Evolutionary conservation across 306 rosid species (phyloP), one percentile per base, ranked within the genome.

Genomic region (Casuarina equisetifolia): DNA sequence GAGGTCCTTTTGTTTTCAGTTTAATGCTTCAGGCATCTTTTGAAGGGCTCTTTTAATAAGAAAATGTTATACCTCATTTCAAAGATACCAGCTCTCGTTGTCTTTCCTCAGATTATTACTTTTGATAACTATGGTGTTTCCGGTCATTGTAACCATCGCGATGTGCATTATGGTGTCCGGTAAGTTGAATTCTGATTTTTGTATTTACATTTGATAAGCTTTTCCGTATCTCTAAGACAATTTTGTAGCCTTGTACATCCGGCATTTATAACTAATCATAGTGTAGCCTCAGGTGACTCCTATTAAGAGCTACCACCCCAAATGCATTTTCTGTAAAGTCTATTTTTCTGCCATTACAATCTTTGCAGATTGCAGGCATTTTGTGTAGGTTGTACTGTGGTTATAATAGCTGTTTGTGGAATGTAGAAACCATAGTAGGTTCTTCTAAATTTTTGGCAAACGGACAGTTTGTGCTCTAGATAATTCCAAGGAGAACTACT

Each of bases 141-240:
- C 0, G 97, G 98, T 74, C 98, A 95, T 84, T 89, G 97, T 81
- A 92, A 95, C 84, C 98, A 95, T 69, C 40, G 88, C 72, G 98
- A 91, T 45, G 93, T 92, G 82, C 90, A 92, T 79, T 75, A 76
- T 76, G 97, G 96, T 67, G 91, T 89, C 44, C 20, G 90, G 98
- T 89, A 84, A 84, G 91, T 73, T 86, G 42, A 72, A 46, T 62
- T 59, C 35, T 48, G n/a, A 43, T 57, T 71, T 62, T 72, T 4
- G 36, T 13, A 17, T 71, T 71, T 35, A 8, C 2, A 5, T 5
- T 38, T 19, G 46, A 19, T 36, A 9, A 3, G 7, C 42, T 2
- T 66, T 40, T 66, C 39, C 70, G 40, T 16, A 40, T 9, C 46
- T 40, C 5, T 15, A 40, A 66, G 70, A 66, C 25, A 32, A 25